Conservation (phyloP, 2,329 filamentous ascomycete genomes). For the Fusarium azukiicola region DNA sequence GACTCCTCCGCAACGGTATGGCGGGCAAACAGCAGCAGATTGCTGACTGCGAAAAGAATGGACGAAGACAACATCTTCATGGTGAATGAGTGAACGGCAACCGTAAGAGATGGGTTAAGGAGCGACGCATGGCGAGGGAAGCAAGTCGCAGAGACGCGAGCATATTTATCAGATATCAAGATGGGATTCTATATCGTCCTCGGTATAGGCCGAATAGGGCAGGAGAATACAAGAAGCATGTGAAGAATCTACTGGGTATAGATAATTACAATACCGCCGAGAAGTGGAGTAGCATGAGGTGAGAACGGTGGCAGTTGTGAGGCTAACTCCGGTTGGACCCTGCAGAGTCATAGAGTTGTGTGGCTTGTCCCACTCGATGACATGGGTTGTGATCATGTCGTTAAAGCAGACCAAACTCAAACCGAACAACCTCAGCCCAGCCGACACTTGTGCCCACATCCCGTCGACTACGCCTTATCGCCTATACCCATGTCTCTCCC, state of each 20-base stretch:
- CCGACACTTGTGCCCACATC: conserved; percentile 35
- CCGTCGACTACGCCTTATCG: conserved; percentile 14
- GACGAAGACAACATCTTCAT: conserved; percentile 23
- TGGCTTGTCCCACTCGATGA: conserved; percentile 44
- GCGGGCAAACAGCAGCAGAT: conserved; percentile 8
- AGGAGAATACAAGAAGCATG: conserved; percentile 1
- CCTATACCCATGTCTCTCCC: conserved; percentile 7
- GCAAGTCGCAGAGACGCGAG: neutral
- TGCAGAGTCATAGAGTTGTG: neutral
- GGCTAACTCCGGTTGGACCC: conserved; percentile 22
- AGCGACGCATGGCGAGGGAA: conserved; percentile 6
- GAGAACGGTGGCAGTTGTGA: conserved; percentile 24
- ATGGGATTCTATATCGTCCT: conserved; percentile 3
- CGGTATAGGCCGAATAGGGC: conserved; percentile 22
- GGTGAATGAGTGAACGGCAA: neutral
- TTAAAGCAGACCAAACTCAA: conserved; percentile 14
- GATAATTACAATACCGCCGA: conserved; percentile 10
- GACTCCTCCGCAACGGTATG: conserved; percentile 3
- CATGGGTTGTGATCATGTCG: conserved; percentile 2
- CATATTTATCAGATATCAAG: conserved; percentile 3
- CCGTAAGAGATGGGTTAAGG: neutral
- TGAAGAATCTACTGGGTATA: conserved; percentile 15
- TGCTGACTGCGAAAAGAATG: conserved; percentile 20
- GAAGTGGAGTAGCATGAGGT: conserved; percentile 14
- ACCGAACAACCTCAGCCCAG: conserved; percentile 7